Conservation (phyloP, 371 early-diverging fungal genomes). For the Rhizopus arrhizus region DNA sequence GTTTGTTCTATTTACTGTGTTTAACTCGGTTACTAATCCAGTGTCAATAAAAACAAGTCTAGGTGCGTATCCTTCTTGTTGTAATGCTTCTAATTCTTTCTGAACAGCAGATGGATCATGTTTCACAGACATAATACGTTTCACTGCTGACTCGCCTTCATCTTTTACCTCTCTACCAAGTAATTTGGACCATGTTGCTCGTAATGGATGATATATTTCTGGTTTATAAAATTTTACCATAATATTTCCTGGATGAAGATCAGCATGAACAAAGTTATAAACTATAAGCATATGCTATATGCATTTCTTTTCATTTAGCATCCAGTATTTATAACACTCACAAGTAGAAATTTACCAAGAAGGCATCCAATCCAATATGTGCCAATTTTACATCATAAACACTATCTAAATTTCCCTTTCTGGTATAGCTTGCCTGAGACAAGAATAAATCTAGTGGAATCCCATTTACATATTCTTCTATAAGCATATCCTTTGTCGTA, state of each 20-base stretch:
- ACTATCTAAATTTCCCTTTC: slow-evolving; percentile 30
- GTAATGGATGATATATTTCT: slow-evolving; percentile 59
- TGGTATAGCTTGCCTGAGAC: slow-evolving; percentile 39
- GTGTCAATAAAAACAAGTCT: slow-evolving; percentile 88
- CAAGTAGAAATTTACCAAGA: slow-evolving; percentile 40
- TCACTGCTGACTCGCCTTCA: slow-evolving; percentile 44
- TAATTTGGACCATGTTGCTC: slow-evolving; percentile 50
- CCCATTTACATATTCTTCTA: slow-evolving; percentile 84
- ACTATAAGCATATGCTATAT: slow-evolving; percentile 83
- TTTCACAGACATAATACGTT: slow-evolving; percentile 32
- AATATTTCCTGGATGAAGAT: slow-evolving; percentile 95
- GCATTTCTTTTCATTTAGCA: neutral
- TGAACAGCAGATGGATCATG: slow-evolving; percentile 51
- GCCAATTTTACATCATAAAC: slow-evolving; percentile 75
- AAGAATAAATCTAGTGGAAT: slow-evolving; percentile 77
- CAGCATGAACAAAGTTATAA: slow-evolving; percentile 93
- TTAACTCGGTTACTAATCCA: slow-evolving; percentile 83
- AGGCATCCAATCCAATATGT: slow-evolving; percentile 60
- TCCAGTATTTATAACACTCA: neutral
- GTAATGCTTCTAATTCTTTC: slow-evolving; percentile 54
- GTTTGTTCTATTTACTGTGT: slow-evolving; percentile 73
- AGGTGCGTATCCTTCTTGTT: slow-evolving; percentile 72
- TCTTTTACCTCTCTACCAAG: slow-evolving; percentile 40
- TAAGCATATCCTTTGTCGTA: slow-evolving; percentile 70
- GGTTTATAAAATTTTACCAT: slow-evolving; percentile 82